These are phyloP conservation scores for Aeschynomene evenia DNA, from an alignment of 306 rosid genomes.

Conservation along the genomic window DNA sequence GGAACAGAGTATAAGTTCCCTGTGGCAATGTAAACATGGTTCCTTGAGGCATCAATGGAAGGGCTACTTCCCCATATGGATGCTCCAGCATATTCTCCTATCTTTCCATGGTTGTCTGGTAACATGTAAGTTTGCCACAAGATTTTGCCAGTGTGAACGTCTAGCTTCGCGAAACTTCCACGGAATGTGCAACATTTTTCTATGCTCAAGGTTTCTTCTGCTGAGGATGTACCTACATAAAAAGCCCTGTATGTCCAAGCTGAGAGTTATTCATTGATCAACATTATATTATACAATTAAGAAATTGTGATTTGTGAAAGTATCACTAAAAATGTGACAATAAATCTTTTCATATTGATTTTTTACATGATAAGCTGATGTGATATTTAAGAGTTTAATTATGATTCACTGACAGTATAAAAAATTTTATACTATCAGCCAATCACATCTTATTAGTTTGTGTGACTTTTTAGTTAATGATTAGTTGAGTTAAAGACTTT, in stretches of 20 bases:
- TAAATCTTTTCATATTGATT: too few species aligned
- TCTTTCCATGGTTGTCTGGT: conserved; percentile 41
- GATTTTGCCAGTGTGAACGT: conserved; percentile 37
- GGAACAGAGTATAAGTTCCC: conserved; percentile 63
- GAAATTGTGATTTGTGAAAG: too few species aligned
- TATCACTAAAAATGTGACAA: too few species aligned
- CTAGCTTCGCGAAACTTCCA: conserved; percentile 51
- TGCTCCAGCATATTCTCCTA: conserved; percentile 50
- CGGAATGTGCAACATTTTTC: conserved; percentile 56
- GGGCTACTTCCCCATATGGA: conserved; percentile 72
- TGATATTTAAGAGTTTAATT: too few species aligned
- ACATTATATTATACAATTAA: too few species aligned
- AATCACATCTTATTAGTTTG: too few species aligned
- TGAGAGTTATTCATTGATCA: too few species aligned
- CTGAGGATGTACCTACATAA: conserved; percentile 34
- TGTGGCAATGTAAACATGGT: conserved; percentile 49
- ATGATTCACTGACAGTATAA: too few species aligned
- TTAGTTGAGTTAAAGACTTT: too few species aligned
- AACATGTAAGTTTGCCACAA: conserved; percentile 58
- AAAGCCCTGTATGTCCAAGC: neutral
- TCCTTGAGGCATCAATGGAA: conserved; percentile 45
- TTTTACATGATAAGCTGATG: too few species aligned
- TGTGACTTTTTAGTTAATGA: too few species aligned
- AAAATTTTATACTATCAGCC: too few species aligned
- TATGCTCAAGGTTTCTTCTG: conserved; percentile 32